Conservation (phyloP, 352 stramenopile species). For the Globisporangium yorkense region DNA sequence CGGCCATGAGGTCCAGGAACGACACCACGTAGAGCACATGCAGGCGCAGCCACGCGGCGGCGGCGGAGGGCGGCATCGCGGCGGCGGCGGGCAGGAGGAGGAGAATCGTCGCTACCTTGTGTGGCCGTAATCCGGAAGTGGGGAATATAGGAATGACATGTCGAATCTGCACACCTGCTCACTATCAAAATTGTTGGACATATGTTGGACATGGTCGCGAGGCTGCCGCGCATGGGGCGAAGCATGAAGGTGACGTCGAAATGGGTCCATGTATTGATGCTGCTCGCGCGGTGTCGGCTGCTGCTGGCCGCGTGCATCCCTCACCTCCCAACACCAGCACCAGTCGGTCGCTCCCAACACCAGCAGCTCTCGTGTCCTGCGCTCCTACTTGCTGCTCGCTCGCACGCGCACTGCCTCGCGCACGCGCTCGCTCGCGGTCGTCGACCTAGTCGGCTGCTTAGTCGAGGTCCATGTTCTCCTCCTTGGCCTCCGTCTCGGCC, state of each 20-base stretch:
- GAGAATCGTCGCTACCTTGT: background rate
- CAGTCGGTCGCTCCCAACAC: too few relatives aligned
- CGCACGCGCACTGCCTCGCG: background rate
- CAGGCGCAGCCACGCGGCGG: constrained; percentile 21
- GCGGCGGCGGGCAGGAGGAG: background rate
- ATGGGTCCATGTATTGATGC: too few relatives aligned
- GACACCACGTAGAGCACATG: constrained; percentile 71
- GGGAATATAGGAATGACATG: too few relatives aligned
- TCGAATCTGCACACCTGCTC: too few relatives aligned
- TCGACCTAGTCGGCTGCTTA: constrained; percentile 22
- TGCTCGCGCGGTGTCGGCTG: too few relatives aligned
- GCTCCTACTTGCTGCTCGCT: background rate
- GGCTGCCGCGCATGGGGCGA: too few relatives aligned
- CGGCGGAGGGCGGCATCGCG: background rate
- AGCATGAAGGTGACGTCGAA: too few relatives aligned
- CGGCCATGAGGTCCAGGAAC: constrained; percentile 75
- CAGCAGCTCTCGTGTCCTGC: background rate
- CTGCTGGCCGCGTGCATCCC: too few relatives aligned
- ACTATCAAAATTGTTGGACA: too few relatives aligned
- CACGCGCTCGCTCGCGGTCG: background rate
- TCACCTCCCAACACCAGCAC: too few relatives aligned
- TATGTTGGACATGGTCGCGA: too few relatives aligned
- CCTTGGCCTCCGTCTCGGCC: constrained; percentile 33
- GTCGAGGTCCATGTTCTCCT: constrained; percentile 86
- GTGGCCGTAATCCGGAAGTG: too few relatives aligned